phyloP scores from a whole-genome alignment of 495 filamentous ascomycete species.

The Penicillium tannophilum region DNA sequence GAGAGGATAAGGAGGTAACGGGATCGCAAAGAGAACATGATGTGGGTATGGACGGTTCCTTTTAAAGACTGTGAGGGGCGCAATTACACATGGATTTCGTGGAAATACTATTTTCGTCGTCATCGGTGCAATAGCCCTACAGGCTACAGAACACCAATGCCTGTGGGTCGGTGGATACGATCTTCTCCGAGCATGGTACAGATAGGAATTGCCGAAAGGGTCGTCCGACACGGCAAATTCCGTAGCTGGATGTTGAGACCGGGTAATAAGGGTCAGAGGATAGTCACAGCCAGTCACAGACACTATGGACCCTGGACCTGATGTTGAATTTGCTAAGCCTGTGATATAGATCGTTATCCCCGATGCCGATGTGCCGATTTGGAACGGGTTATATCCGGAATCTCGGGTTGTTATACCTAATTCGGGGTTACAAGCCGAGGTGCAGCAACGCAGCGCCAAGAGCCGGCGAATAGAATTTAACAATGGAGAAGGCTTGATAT shows the following conservation, averaged over 20 bases:
- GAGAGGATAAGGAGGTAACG: slow-evolving; percentile 5
- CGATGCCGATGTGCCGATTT: not conserved
- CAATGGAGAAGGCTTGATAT: not conserved
- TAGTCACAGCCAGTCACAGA: not conserved
- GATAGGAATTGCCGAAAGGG: not conserved
- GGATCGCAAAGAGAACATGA: not conserved
- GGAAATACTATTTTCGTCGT: not conserved
- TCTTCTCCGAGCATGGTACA: slow-evolving; percentile 1
- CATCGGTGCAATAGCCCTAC: not conserved
- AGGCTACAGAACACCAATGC: not conserved
- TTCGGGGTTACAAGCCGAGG: not conserved
- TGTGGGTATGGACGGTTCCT: not conserved
- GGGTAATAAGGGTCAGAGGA: not conserved
- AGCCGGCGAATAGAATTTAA: not conserved
- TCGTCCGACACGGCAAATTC: not conserved
- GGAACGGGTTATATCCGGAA: not conserved
- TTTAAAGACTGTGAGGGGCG: not conserved
- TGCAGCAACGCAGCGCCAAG: not conserved
- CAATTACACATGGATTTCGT: not conserved
- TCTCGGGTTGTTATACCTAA: not conserved
- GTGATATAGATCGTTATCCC: not conserved
- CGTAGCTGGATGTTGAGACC: not conserved
- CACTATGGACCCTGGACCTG: not conserved
- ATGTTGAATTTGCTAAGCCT: not conserved
- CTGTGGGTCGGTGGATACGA: not conserved